Percentiles rank a stretch among this genome's conserved stretches.
Evolutionary conservation across 2,329 filamentous ascomycete species (phyloP).

Genomic region (Claviceps pazoutovae): DNA sequence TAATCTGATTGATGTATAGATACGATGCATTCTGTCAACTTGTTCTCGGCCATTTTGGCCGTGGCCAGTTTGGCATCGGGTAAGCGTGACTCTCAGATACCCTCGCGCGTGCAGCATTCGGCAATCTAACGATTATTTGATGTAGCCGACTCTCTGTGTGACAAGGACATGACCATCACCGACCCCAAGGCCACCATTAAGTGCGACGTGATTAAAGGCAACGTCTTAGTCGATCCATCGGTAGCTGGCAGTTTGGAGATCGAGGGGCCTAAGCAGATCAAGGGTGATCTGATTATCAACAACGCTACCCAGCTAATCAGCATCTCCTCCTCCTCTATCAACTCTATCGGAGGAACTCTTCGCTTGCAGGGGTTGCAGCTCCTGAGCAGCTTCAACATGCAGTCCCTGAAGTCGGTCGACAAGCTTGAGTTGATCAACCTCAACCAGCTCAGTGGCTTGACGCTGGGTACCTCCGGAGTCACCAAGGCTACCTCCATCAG

Average conservation of each 20-base stretch:
- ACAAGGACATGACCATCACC: conserved; percentile 46
- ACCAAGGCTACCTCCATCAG: conserved; percentile 51
- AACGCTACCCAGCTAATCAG: conserved; percentile 43
- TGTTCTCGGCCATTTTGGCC: conserved; percentile 32
- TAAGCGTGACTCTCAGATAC: conserved; percentile 15
- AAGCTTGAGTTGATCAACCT: conserved; percentile 61
- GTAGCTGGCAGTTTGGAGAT: conserved; percentile 47
- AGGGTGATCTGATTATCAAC: conserved; percentile 47
- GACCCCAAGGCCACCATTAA: conserved; percentile 46
- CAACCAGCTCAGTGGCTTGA: conserved; percentile 38
- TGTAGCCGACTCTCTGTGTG: conserved; percentile 22
- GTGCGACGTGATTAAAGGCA: conserved; percentile 58
- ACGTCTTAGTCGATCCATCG: conserved; percentile 47
- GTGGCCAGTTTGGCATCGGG: conserved; percentile 28
- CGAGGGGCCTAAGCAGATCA: conserved; percentile 42
- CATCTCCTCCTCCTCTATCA: conserved; percentile 47
- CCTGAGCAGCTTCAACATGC: conserved; percentile 55
- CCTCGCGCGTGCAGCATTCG: no score
- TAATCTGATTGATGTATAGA: conserved; percentile 9
- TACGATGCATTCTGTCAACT: conserved; percentile 31
- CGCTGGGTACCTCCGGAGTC: conserved; percentile 42
- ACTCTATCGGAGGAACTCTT: conserved; percentile 56
- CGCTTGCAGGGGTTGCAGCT: conserved; percentile 52
- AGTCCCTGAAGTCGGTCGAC: conserved; percentile 48
- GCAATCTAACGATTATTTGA: not conserved